Percentiles rank a stretch among this genome's conserved stretches.
These are phyloP conservation scores for Brassica incana DNA, from an alignment of 345 rosid genomes.

Conservation along the genomic window DNA sequence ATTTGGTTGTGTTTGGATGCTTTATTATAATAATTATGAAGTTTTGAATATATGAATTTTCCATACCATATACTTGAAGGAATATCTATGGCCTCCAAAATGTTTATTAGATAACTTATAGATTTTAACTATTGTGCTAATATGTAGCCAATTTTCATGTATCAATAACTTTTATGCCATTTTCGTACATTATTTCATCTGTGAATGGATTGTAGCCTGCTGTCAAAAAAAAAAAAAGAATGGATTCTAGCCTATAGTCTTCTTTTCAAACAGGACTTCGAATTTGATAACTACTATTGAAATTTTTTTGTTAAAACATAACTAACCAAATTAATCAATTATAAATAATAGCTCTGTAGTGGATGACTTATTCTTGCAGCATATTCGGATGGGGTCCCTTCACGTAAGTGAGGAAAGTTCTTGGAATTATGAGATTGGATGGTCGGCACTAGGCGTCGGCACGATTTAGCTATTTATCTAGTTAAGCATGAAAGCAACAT, in stretches of 20 bases:
- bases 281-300: background rate
- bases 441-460: slow-evolving; percentile 32
- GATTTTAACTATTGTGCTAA: background rate
- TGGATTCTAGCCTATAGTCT: background rate
- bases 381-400: background rate
- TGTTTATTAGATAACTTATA: background rate
- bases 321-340: background rate
- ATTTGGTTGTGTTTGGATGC: background rate
- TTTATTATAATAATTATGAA: background rate
- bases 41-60: background rate
- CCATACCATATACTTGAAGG: background rate
- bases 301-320: background rate
- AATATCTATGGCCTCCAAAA: background rate
- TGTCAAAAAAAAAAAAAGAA: background rate
- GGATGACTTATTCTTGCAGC: background rate
- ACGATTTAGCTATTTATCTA: slow-evolving; percentile 15
- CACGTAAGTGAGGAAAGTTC: background rate
- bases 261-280: background rate
- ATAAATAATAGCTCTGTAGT: background rate
- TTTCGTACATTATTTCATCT: background rate
- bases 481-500: slow-evolving; percentile 23
- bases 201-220: background rate
- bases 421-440: background rate
- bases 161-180: background rate
- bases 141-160: background rate